Evolutionary conservation across 2,329 filamentous ascomycete species (phyloP).

Genomic region (Monilinia polystroma): DNA sequence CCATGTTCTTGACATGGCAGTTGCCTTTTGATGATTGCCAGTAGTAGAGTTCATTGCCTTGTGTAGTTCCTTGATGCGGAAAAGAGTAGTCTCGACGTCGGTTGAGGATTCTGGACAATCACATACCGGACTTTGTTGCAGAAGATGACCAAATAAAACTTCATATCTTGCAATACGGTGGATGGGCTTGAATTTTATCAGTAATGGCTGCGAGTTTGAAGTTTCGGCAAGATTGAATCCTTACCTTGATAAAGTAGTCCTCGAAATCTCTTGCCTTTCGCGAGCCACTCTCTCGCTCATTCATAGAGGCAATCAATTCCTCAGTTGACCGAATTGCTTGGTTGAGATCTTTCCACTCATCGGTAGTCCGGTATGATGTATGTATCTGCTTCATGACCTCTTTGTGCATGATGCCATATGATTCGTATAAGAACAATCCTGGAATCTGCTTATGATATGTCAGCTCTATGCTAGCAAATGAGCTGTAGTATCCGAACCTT

Average conservation of each 20-base stretch:
- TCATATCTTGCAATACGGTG: conserved; percentile 92
- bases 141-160: conserved; percentile 78
- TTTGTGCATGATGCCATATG: conserved; percentile 88
- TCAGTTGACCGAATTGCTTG: conserved; percentile 82
- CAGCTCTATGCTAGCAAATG: neutral
- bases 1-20: conserved; percentile 77
- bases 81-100: conserved; percentile 72
- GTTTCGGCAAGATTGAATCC: neutral
- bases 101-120: conserved; percentile 84
- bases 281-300: conserved; percentile 58
- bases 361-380: conserved; percentile 64
- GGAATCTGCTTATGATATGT: conserved; percentile 57
- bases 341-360: conserved; percentile 77
- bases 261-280: conserved; percentile 79
- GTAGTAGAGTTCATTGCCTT: conserved; percentile 82
- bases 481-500: conserved; percentile 46
- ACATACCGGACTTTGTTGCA: conserved; percentile 77
- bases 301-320: conserved; percentile 69
- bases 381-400: conserved; percentile 77
- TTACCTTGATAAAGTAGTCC: conserved; percentile 86
- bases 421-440: conserved; percentile 83
- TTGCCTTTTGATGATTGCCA: conserved; percentile 68
- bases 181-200: conserved; percentile 63
- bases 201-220: conserved; percentile 5
- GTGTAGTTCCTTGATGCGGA: conserved; percentile 71